Conservation (phyloP, 306 rosid genomes). For the Medicago lupulina region DNA sequence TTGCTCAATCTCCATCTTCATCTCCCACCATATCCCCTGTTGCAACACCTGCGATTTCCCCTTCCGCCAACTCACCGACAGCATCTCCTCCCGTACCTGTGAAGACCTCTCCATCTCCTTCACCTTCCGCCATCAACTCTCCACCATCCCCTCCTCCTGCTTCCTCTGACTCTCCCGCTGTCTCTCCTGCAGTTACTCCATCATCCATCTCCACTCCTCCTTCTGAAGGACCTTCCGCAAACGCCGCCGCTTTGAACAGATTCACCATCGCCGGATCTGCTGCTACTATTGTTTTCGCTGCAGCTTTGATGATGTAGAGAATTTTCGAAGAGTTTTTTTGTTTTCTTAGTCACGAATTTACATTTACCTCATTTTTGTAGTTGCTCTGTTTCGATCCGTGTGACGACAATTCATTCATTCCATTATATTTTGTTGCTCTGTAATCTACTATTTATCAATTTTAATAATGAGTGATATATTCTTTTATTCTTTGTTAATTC, state of each 20-base stretch:
- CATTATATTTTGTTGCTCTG: too few species aligned
- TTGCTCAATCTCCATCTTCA: slow-evolving; percentile 49
- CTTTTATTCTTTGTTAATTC: too few species aligned
- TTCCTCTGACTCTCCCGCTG: slow-evolving; percentile 32
- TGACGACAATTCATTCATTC: slow-evolving; percentile 33
- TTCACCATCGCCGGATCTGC: slow-evolving; percentile 43
- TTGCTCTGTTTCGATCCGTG: not conserved
- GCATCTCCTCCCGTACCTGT: slow-evolving; percentile 27
- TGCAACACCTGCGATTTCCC: not conserved
- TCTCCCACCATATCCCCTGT: not conserved
- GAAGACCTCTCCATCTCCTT: slow-evolving; percentile 40
- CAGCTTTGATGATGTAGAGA: slow-evolving; percentile 41
- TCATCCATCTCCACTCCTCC: slow-evolving; percentile 40
- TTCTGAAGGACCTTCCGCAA: slow-evolving; percentile 33
- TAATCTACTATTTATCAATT: too few species aligned
- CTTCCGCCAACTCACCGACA: not conserved
- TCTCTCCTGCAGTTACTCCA: slow-evolving; percentile 50
- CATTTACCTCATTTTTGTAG: slow-evolving; percentile 1
- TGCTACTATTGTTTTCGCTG: slow-evolving; percentile 28
- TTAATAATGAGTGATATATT: too few species aligned
- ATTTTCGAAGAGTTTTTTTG: not conserved
- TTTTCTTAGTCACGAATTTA: not conserved
- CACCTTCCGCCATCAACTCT: slow-evolving; percentile 43
- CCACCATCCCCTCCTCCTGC: slow-evolving; percentile 51
- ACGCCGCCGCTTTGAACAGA: slow-evolving; percentile 45